Percentiles rank a stretch among this genome's conserved stretches.
These are phyloP conservation scores for Melaleuca quinquenervia DNA, from an alignment of 345 rosid species.

Conservation along the genomic window DNA sequence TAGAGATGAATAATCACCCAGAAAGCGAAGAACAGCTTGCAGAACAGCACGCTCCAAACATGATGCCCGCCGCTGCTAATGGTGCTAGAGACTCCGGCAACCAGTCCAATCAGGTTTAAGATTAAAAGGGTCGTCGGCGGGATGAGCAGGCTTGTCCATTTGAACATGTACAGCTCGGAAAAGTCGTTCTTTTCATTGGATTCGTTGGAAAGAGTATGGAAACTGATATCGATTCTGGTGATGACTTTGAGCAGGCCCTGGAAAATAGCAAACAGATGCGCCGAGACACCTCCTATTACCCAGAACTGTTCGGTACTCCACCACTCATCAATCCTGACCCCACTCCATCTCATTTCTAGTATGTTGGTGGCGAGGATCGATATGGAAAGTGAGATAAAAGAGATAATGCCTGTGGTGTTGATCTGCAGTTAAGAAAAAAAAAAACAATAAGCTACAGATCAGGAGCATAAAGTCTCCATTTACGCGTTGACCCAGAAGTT, in stretches of 20 bases:
- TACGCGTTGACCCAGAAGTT: not conserved
- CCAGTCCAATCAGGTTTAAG: constrained; percentile 26
- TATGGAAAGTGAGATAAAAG: constrained; percentile 27
- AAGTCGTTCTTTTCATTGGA: constrained; percentile 13
- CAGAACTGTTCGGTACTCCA: constrained; percentile 45
- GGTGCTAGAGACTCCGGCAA: constrained; percentile 24
- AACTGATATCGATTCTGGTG: constrained; percentile 15
- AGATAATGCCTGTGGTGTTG: constrained; percentile 16
- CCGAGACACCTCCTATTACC: constrained; percentile 32
- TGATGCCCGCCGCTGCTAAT: constrained; percentile 26
- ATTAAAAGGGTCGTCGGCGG: constrained; percentile 33
- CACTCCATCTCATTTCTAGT: constrained; percentile 40
- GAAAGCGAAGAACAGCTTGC: constrained; percentile 32
- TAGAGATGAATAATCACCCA: constrained; percentile 39
- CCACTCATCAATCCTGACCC: constrained; percentile 32
- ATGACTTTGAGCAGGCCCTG: constrained; percentile 29
- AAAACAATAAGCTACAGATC: not conserved
- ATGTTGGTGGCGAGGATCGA: constrained; percentile 30
- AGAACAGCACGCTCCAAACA: constrained; percentile 29
- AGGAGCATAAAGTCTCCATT: not conserved
- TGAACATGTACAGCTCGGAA: constrained; percentile 24
- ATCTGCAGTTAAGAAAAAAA: constrained; percentile 16
- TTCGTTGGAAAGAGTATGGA: constrained; percentile 19
- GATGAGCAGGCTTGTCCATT: constrained; percentile 34
- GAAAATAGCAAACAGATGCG: constrained; percentile 29